phyloP scores from a whole-genome alignment of 345 rosid genomes.

The Cardamine resedifolia region DNA sequence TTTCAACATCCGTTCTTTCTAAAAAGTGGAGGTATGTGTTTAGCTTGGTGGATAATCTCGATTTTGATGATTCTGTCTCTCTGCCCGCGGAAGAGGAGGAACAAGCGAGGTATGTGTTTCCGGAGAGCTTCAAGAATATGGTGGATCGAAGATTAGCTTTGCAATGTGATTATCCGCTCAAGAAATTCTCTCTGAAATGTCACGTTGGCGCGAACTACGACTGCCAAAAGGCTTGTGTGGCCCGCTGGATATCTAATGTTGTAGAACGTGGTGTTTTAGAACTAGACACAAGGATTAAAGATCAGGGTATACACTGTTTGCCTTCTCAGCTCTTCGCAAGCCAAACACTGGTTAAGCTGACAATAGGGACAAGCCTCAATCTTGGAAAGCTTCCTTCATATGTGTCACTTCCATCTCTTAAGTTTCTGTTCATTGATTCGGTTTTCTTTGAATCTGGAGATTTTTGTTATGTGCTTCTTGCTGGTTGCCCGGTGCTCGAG shows the following conservation, averaged over 20 bases:
- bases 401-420: constrained; percentile 22
- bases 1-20: no score
- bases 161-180: neutral
- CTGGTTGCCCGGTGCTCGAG: constrained; percentile 19
- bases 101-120: neutral
- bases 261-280: constrained; percentile 1
- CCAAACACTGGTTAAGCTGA: constrained; percentile 17
- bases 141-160: constrained; percentile 14
- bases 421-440: neutral
- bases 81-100: neutral
- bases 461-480: neutral
- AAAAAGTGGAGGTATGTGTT: no score
- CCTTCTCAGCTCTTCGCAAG: neutral
- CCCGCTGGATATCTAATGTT: neutral
- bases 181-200: constrained; percentile 1
- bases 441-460: neutral
- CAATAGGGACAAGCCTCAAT: neutral
- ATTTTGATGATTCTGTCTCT: neutral
- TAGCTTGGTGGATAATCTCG: neutral
- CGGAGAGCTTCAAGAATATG: neutral
- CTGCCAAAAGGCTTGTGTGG: neutral
- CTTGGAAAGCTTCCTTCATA: neutral
- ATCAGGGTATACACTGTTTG: neutral
- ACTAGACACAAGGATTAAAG: neutral
- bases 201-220: neutral